Base-by-base conservation (phyloP, 345 rosid genomes). In the Acer negundo region DNA sequence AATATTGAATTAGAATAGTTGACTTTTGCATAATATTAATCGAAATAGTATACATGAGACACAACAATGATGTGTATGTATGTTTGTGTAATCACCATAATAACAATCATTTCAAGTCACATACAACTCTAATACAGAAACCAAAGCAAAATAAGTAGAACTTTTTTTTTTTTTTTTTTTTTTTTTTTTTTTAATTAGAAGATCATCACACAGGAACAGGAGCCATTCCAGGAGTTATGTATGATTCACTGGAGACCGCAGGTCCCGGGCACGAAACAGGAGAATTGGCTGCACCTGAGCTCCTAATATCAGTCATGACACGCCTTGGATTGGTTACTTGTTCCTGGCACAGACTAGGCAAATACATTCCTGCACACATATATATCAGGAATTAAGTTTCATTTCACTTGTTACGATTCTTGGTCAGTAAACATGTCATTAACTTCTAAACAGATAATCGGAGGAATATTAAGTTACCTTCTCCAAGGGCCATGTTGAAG, bases 401-500 rank as follows among this genome's bases (percentile, higher is more conserved):
- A 0, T 35, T 4, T 35, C 38, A 0, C 1, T 35, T 6, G 6
- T 35, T 35, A 35, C 4, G 6, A 35, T 35, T 35, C 38, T 1
- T 35, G 6, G 4, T 35, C 0, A 35, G 6, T 35, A 35, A 35
- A 35, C 6, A 4, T 0, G 38, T 35, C 38, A 4, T 35, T 5
- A 35, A 35, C 6, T 35, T 35, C 38, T 42, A 42, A 1, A 42
- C 46, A 42, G 10, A 8, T 42, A 42, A 42, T 42, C 0, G 2
- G 46, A 42, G 46, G 10, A n/a, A 35, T 0, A 6, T 35, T 35
- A 31, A 22, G 2, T 31, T 44, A 84, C 82, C 87, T 85, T 85
- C 87, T 56, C 77, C 85, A 0, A 80, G 44, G 26, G 87, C 85
- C 78, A 82, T 28, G 47, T 80, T 82, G 77, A 53, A 67, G 82